Evolutionary conservation across 2,329 filamentous ascomycete genomes (phyloP).

Genomic region (Graphilbum ipis-grandicollis): DNA sequence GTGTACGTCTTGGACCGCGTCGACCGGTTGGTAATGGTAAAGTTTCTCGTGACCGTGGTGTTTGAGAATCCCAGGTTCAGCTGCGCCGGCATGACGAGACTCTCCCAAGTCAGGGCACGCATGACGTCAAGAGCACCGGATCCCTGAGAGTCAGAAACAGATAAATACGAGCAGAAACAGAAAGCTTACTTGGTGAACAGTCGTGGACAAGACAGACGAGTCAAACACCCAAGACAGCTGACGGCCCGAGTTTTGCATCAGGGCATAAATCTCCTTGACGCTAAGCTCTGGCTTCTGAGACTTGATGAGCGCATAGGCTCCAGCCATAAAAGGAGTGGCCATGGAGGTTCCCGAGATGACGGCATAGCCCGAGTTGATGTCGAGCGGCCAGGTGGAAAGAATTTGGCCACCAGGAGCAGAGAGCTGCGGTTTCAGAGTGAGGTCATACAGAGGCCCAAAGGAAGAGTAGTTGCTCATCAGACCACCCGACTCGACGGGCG

Average conservation of each 20-base stretch:
- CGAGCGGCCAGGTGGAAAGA: conserved; percentile 30
- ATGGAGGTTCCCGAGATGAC: conserved; percentile 37
- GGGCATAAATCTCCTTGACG: no score
- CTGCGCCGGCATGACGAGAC: conserved; percentile 33
- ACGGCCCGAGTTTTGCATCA: no score
- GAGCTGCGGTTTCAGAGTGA: conserved; percentile 29
- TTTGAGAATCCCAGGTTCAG: conserved; percentile 41
- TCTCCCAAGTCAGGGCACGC: conserved; percentile 39
- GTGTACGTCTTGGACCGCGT: conserved; percentile 29
- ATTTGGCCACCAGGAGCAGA: conserved; percentile 30
- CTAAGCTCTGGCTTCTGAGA: no score
- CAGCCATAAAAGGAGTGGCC: conserved; percentile 23
- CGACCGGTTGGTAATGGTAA: conserved; percentile 38
- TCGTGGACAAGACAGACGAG: no score
- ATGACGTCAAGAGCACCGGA: conserved; percentile 40
- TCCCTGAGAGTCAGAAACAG: conserved; percentile 16
- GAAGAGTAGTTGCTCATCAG: conserved; percentile 19
- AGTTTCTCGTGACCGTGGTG: conserved; percentile 29
- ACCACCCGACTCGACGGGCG: conserved; percentile 21
- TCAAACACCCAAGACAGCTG: no score
- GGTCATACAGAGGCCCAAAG: conserved; percentile 29
- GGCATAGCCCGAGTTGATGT: conserved; percentile 21
- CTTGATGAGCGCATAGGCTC: no score
- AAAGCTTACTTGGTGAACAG: no score
- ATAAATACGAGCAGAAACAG: no score